Evolutionary conservation across 345 rosid genomes (phyloP).

Genomic region (Eucalyptus curtisii): DNA sequence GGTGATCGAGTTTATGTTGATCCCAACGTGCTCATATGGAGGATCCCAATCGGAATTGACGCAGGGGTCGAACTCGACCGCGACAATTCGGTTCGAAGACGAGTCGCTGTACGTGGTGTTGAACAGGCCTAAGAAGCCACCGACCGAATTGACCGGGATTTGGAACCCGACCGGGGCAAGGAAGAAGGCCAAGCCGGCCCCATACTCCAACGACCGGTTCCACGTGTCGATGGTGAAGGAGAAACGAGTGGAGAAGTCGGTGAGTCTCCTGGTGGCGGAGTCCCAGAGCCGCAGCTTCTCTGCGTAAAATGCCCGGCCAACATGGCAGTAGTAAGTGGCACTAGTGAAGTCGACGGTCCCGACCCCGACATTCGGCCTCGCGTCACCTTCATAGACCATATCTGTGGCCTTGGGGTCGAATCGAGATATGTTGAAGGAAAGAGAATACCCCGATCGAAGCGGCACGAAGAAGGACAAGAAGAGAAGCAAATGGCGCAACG

Average conservation of each 20-base stretch:
- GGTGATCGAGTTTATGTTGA: not conserved
- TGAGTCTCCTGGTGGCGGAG: not conserved
- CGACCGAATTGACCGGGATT: not conserved
- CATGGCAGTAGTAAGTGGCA: not conserved
- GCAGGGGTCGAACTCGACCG: not conserved
- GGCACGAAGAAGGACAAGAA: too few species aligned
- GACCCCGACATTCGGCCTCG: not conserved
- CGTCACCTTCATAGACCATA: conserved; percentile 8
- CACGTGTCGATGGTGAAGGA: conserved; percentile 1
- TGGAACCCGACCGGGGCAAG: not conserved
- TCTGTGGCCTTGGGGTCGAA: not conserved
- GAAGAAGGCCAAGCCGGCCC: not conserved
- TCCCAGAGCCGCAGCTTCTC: conserved; percentile 11
- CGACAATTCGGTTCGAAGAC: not conserved
- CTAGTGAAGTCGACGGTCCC: conserved; percentile 2
- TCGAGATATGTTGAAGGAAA: not conserved
- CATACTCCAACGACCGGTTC: not conserved
- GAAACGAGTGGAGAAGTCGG: conserved; percentile 17
- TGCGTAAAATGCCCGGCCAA: conserved; percentile 8
- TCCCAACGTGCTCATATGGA: not conserved
- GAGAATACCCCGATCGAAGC: too few species aligned
- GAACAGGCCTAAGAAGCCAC: not conserved
- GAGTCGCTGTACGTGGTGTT: not conserved
- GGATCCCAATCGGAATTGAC: not conserved
- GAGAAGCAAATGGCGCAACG: too few species aligned